A percentile compares a stretch with the other conserved stretches of the same genome.
Evolutionary conservation across 108 stramenopile genomes (phyloP).

Genomic region (Schizochytrium sp.): DNA sequence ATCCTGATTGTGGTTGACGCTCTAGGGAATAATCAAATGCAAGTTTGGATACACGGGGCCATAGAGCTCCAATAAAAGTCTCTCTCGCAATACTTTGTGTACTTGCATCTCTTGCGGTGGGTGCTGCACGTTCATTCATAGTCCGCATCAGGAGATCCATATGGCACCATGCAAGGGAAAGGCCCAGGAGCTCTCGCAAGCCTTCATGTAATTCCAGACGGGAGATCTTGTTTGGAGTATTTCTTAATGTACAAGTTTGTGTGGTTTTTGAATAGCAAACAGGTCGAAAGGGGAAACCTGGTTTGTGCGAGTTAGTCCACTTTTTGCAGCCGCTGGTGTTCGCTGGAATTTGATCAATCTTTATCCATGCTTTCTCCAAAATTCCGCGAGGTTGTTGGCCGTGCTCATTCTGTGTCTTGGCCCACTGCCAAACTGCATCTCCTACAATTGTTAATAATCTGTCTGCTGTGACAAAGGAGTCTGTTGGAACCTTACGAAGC

Average conservation of each 20-base stretch:
- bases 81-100: slow-evolving; percentile 1
- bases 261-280: slow-evolving; percentile 39
- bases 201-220: slow-evolving; percentile 36
- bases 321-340: slow-evolving; percentile 53
- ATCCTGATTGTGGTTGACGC: neutral
- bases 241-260: slow-evolving; percentile 20
- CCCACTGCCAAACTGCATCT: slow-evolving; percentile 53
- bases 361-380: neutral
- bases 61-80: slow-evolving; percentile 6
- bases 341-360: neutral
- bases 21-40: neutral
- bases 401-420: slow-evolving; percentile 8
- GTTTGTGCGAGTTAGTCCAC: slow-evolving; percentile 54
- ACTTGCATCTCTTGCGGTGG: neutral
- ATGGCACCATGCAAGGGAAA: slow-evolving; percentile 20
- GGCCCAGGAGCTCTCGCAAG: slow-evolving; percentile 22
- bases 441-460: slow-evolving; percentile 3
- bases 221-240: slow-evolving; percentile 52
- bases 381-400: neutral
- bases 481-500: slow-evolving; percentile 17
- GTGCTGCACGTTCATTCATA: neutral
- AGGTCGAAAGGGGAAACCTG: slow-evolving; percentile 31
- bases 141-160: neutral
- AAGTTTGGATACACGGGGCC: slow-evolving; percentile 26
- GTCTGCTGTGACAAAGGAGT: slow-evolving; percentile 12